Conservation (phyloP, 23 red algal species). For the Chondrus crispus region DNA sequence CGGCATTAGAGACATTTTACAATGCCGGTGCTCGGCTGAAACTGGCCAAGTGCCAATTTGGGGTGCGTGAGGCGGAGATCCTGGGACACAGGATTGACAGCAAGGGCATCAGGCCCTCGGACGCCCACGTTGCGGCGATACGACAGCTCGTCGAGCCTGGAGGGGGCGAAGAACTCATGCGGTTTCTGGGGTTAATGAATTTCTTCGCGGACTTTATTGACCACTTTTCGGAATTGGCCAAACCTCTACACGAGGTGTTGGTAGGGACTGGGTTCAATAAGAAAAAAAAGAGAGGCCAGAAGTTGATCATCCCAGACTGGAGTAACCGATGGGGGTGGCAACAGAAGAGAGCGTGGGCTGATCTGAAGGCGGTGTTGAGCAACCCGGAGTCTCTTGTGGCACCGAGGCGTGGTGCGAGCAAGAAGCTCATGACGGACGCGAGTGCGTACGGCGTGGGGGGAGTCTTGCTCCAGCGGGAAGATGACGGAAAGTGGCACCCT, state of each 20-base stretch:
- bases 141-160: background rate
- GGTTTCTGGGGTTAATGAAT: background rate
- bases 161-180: background rate
- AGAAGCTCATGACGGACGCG: background rate
- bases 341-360: background rate
- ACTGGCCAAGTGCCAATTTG: background rate
- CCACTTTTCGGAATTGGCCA: background rate
- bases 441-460: background rate
- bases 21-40: background rate
- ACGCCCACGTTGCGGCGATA: background rate
- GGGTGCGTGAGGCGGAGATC: background rate
- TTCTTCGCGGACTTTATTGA: background rate
- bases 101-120: background rate
- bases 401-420: background rate
- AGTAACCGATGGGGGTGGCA: background rate
- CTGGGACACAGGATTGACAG: background rate
- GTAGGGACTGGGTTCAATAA: background rate
- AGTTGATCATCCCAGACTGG: background rate
- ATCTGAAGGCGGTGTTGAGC: background rate
- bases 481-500: background rate
- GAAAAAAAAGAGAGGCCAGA: background rate
- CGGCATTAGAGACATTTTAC: background rate
- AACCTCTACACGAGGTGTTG: background rate
- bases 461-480: background rate
- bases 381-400: background rate